phyloP scores from a whole-genome alignment of 768 basidiomycete species.

The Calocybe gangraenosa region DNA sequence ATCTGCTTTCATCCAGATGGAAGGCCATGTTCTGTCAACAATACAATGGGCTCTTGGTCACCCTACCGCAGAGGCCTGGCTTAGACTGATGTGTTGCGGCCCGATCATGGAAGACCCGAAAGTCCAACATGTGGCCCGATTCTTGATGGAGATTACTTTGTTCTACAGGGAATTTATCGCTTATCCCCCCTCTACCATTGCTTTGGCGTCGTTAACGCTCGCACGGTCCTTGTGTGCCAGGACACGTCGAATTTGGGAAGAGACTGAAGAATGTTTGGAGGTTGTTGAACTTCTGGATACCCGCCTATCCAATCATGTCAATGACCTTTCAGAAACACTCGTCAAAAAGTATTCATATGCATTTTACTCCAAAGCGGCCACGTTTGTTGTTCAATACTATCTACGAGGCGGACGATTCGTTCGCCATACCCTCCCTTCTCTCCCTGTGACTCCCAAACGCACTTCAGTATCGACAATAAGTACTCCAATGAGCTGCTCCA shows the following conservation, averaged over 20 bases:
- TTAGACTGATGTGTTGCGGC: constrained; percentile 77
- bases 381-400: constrained; percentile 90
- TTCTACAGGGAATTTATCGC: constrained; percentile 96
- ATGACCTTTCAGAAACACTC: constrained; percentile 91
- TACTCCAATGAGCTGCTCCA: constrained; percentile 75
- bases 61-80: constrained; percentile 97
- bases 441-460: constrained; percentile 69
- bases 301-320: constrained; percentile 83
- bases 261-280: constrained; percentile 78
- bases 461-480: constrained; percentile 51
- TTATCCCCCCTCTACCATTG: constrained; percentile 81
- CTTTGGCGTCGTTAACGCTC: constrained; percentile 83
- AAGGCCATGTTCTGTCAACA: constrained; percentile 92
- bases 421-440: constrained; percentile 38
- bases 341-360: constrained; percentile 98
- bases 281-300: constrained; percentile 84
- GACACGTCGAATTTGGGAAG: constrained; percentile 73
- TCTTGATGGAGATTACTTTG: constrained; percentile 98
- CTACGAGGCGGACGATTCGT: constrained; percentile 79
- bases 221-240: constrained; percentile 87
- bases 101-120: constrained; percentile 78
- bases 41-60: constrained; percentile 97
- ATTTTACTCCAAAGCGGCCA: constrained; percentile 95
- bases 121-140: constrained; percentile 93
- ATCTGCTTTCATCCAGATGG: constrained; percentile 98